Evolutionary conservation across 257 asterid genomes (phyloP), one percentile per base, ranked within the genome.

Genomic region (Marsdenia floribunda): DNA sequence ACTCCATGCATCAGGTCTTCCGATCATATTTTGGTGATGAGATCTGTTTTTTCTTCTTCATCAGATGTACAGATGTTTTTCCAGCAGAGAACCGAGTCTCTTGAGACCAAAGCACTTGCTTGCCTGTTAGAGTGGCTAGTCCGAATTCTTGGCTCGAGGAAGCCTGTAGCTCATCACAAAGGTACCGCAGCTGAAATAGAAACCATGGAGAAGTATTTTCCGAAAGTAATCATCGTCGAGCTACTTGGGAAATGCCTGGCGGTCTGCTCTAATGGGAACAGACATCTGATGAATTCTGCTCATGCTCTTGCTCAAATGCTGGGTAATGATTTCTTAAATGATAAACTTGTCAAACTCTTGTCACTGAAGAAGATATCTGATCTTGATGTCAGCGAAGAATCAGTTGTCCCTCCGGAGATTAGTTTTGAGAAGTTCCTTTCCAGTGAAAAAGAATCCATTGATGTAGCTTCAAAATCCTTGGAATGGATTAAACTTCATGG

Each of bases 171-270:
- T 44, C 50, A 53, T 42, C 72, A 59, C 22, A 74, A 82, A 58
- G 88, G 78, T 72, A 58, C 86, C 73, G 83, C 79, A 60, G 73
- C 78, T 42, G 82, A 38, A 75, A 76, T 87, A 72, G 26, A 38
- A 59, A 74, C 58, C 22, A 67, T 49, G n/a, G 85, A 77, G 72
- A 73, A 72, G 57, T 57, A 59, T 68, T 78, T 87, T 59, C 73
- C 88, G 0, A 85, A 81, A 75, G 77, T 73, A 72, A 82, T 86
- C 9, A 72, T 83, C n/a, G 70, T 69, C 2, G 87, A 86, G 61
- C 78, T 93, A 53, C 79, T 93, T 11, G 85, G 76, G 18, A 94
- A 87, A 84, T 90, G 96, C 38, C 91, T 94, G 13, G 66, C 82
- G 75, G 47, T 83, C 52, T 86, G 88, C 57, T 75, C 85, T 76